Evolutionary conservation across 805 yeast species (phyloP), one percentile per base, ranked within the genome.

Genomic region (Wickerhamomyces silvicola): DNA sequence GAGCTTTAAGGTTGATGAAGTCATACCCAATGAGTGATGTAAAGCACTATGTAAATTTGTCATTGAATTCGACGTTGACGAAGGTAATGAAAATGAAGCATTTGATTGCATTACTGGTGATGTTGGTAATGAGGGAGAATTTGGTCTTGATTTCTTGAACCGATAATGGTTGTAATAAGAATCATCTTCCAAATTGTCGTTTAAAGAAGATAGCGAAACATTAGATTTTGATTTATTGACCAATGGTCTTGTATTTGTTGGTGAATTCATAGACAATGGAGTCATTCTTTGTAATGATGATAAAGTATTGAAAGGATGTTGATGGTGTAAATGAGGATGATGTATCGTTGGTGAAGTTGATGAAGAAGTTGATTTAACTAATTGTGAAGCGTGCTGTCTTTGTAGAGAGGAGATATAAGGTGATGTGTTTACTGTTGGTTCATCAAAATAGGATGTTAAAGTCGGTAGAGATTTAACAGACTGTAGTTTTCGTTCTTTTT

Each of bases 281-380:
- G 81, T 77, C 79, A 77, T 72, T 48, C 78, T 63, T 48, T 77
- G 82, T 33, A 78, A 52, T 4, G 81, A 68, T 0, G 73, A 60
- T 15, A 70, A 43, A 1, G 69, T 64, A 38, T 54, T 61, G 13
- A 64, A 38, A 18, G 61, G 52, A 16, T 47, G 54, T 27, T 50
- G 54, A 28, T 46, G 51, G 18, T 36, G 43, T 15, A 41, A 22
- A 22, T 50, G 48, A 3, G 47, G 37, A 27, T 36, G 41, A 29
- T 35, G 40, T 4, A 38, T 23, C 9, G 46, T 38, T 26, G 52
- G 42, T 2, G 49, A 37, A 11, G 50, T 37, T 11, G 42, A 19
- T 8, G 41, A 30, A 7, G 48, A 45, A 12, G 41, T 33, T 7
- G 41, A 38, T 23, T 29, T 39, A 11, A 40, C 27, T 18, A 24